Base-by-base conservation (phyloP, 371 early-diverging fungal genomes). In the Rhizomucor miehei region DNA sequence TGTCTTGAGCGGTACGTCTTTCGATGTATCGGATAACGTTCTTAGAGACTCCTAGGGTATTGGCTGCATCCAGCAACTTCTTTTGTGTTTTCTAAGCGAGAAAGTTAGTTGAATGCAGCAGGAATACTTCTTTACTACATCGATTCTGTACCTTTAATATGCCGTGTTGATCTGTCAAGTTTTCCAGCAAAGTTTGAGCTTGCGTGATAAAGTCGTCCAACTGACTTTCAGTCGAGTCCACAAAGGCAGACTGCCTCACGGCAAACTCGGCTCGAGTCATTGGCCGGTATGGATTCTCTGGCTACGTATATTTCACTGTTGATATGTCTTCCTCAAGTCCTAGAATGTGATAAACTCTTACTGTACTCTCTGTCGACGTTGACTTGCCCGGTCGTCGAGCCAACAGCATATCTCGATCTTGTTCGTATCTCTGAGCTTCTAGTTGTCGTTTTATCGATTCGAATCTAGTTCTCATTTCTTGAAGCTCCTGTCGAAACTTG, bases 1-100 rank as follows among this genome's bases (percentile, higher is more conserved):
- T 85, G 70, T 94, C 94, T 50, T 89, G 85, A 20, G 75, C 61
- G 51, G 88, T 80, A 46, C 92, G 77, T 52, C 90, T 84, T 63
- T 94, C 92, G 60, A 94, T 92, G 60, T 81, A 88, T 29, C 88
- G 79, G 40, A 94, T 92, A 1, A 89, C 85, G 56, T 84, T 85
- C 25, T 86, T 82, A n/a, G 91, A 90, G 45, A 94, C 66, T 6
- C 94, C 94, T 9, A 94, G 71, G 4, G 85, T 75, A 65, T 89
- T 91, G 20, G 91, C 91, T 41, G 89, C 77, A 66, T 92, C 89
- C 56, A 89, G 68, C 44, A 91, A 65, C 54, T 86, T 81, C 54
- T 84, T 71, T 71, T 90, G 91, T n/a, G 92, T 82, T 62, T 84
- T 81, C 84, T 43, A 25, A 14, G 29, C 41, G n/a, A 25, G 9